Percentiles rank a stretch among this genome's conserved stretches.
phyloP scores from a whole-genome alignment of 208 protist species.

The Borovskyia barvae region DNA sequence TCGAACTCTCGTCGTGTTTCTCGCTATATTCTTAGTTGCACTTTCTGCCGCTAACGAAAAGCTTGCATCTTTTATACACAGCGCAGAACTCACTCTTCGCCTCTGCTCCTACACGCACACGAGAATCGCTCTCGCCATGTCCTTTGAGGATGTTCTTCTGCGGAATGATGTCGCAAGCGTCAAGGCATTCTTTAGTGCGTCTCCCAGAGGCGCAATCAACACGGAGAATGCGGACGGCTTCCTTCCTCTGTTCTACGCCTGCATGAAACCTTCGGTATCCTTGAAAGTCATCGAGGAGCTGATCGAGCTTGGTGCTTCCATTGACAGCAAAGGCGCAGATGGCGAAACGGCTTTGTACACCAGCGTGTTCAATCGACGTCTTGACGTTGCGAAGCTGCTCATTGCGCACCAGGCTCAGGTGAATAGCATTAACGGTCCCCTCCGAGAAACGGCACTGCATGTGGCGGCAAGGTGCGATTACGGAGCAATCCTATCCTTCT shows the following conservation, averaged over 20 bases:
- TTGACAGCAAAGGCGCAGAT: conserved; percentile 60
- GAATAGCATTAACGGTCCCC: conserved; percentile 48
- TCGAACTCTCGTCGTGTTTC: too few relatives aligned
- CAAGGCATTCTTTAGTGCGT: conserved; percentile 5
- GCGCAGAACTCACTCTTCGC: too few relatives aligned
- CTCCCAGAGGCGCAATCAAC: conserved; percentile 27
- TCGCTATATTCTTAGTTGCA: too few relatives aligned
- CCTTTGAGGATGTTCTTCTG: conserved; percentile 26
- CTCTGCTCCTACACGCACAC: not conserved
- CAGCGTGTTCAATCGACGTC: conserved; percentile 67
- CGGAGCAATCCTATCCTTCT: conserved; percentile 35
- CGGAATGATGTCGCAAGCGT: conserved; percentile 26
- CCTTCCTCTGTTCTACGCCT: conserved; percentile 81
- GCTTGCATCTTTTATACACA: too few relatives aligned
- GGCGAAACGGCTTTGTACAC: conserved; percentile 84
- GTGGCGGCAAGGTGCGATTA: conserved; percentile 56
- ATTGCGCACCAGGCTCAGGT: conserved; percentile 59
- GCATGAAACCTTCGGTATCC: conserved; percentile 69
- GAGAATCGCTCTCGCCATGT: conserved; percentile 12
- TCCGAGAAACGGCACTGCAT: conserved; percentile 76
- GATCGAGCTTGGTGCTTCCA: conserved; percentile 49
- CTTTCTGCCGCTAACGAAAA: too few relatives aligned
- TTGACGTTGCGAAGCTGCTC: conserved; percentile 61
- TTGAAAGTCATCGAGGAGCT: conserved; percentile 45
- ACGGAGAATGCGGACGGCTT: conserved; percentile 52